Evolutionary conservation across 164 flowering plant species (phyloP).

Genomic region (Pachysandra terminalis): DNA sequence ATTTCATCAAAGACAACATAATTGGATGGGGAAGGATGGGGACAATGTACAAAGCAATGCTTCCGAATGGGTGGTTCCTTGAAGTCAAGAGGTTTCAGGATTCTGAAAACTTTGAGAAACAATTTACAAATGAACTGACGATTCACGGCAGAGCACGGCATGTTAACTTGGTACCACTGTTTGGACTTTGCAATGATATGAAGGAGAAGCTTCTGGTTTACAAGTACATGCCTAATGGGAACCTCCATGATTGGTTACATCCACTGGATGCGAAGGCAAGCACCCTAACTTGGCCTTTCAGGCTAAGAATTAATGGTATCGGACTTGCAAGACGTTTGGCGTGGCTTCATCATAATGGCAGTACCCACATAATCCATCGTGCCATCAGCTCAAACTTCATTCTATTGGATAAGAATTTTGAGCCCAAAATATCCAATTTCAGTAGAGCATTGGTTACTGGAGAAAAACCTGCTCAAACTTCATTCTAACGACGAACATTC

Average conservation of each 20-base stretch:
- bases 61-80: conserved; percentile 20
- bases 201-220: conserved; percentile 17
- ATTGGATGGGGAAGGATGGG: conserved; percentile 27
- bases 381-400: conserved; percentile 20
- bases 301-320: conserved; percentile 14
- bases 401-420: conserved; percentile 15
- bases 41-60: conserved; percentile 23
- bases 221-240: conserved; percentile 19
- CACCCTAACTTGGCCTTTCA: conserved; percentile 15
- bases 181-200: conserved; percentile 15
- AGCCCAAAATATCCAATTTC: conserved; percentile 18
- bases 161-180: conserved; percentile 28
- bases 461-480: no score
- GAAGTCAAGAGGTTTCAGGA: conserved; percentile 27
- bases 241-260: conserved; percentile 12
- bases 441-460: conserved; percentile 11
- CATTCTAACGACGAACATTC: conserved; percentile 7
- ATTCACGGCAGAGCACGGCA: conserved; percentile 25
- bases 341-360: conserved; percentile 21
- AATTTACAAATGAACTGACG: conserved; percentile 27
- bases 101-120: conserved; percentile 18
- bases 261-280: conserved; percentile 3
- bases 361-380: conserved; percentile 14
- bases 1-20: conserved; percentile 21
- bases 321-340: conserved; percentile 20